A percentile compares a stretch with the other conserved stretches of the same genome.
These are phyloP conservation scores for Thielaviopsis populi DNA, from an alignment of 2,329 filamentous ascomycete species.

Conservation along the genomic window DNA sequence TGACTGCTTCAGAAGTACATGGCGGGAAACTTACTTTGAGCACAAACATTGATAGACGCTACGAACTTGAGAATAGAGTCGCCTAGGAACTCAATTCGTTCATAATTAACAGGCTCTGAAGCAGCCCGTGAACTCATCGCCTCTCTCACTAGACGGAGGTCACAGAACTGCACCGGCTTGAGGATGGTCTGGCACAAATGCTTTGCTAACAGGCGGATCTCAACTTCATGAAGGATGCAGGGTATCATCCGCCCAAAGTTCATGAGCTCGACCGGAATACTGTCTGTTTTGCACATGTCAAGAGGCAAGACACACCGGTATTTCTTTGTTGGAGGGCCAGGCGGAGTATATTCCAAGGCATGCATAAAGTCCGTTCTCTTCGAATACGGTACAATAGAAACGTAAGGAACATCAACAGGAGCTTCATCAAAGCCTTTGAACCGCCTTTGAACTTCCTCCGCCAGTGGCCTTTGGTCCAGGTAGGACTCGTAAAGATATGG, in stretches of 20 bases:
- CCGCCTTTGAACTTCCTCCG: conserved; percentile 26
- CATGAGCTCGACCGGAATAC: conserved; percentile 29
- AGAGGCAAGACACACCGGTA: conserved; percentile 33
- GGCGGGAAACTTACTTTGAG: conserved; percentile 30
- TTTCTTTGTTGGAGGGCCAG: conserved; percentile 26
- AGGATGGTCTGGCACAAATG: conserved; percentile 33
- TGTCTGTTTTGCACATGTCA: conserved; percentile 35
- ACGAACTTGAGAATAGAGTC: conserved; percentile 70
- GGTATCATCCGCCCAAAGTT: conserved; percentile 52
- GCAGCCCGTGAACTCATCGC: conserved; percentile 57
- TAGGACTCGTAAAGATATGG: conserved; percentile 31
- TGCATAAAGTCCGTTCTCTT: conserved; percentile 47
- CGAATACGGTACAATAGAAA: conserved; percentile 36
- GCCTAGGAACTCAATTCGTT: conserved; percentile 74
- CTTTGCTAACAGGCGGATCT: conserved; percentile 46
- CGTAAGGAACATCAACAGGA: conserved; percentile 33
- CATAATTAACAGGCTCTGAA: conserved; percentile 51
- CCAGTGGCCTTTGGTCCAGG: conserved; percentile 31
- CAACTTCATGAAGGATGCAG: conserved; percentile 55
- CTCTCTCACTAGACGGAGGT: conserved; percentile 43
- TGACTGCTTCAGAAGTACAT: background rate
- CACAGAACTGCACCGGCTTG: conserved; percentile 33
- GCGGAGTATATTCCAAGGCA: conserved; percentile 17
- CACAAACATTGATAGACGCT: conserved; percentile 48
- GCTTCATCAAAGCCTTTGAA: conserved; percentile 27